Evolutionary conservation across 108 stramenopile species (phyloP), one percentile per base, ranked within the genome.

Genomic region (Cyclotella atomus): DNA sequence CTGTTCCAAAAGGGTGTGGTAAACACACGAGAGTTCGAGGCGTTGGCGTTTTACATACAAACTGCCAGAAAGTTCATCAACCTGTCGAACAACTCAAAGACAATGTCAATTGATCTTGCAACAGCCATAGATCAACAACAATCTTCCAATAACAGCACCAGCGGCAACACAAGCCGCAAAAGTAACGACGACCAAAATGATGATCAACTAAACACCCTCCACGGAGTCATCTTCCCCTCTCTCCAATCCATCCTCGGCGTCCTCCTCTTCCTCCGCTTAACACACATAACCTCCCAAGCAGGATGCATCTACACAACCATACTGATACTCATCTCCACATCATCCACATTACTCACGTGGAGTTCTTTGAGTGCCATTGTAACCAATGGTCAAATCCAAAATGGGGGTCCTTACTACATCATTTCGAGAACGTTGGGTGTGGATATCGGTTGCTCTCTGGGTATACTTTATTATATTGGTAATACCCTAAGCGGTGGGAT

Each of bases 171-270:
- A n/a, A n/a, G n/a, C n/a, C n/a, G n/a, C n/a, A n/a, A n/a, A n/a
- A n/a, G n/a, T n/a, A n/a, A n/a, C 38, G 12, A 41, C 7, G 38
- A 41, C 7, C 9, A 41, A 41, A 12, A 41, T 9, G 12, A 12
- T 12, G 38, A 12, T 17, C 76, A 88, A 68, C 83, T 89, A 33
- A 84, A 72, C 47, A 87, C 87, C 45, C 28, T 86, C 46, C 54
- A 59, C 54, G 92, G 92, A 3, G 92, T 91, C 3, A 86, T 85
- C 46, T 54, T 91, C 47, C 93, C 93, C 12, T 92, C 88, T 70
- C 76, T 92, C 28, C 88, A 91, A 86, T 89, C 89, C 73, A 94
- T 94, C 50, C 85, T 91, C 27, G 91, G 93, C 24, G 89, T 94
- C 34, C 89, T 94, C 38, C 65, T 94, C 30, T 94, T 92, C 84